Evolutionary conservation across 108 stramenopile species (phyloP).

Genomic region (Discostella stelligeroides): DNA sequence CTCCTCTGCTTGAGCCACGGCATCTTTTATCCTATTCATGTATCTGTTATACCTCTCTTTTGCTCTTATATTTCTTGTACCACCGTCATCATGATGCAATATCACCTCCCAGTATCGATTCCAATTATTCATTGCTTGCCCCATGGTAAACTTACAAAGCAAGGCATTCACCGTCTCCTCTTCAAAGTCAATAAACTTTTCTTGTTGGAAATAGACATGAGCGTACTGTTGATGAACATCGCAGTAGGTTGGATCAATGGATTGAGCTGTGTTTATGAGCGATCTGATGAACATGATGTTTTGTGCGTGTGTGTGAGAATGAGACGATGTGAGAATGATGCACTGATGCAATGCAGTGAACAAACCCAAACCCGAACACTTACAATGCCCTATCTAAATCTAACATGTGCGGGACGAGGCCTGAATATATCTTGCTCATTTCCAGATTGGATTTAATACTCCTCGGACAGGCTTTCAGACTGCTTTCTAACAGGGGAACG

Average conservation of each 20-base stretch:
- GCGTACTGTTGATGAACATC: slow-evolving; percentile 83
- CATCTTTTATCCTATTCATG: slow-evolving; percentile 44
- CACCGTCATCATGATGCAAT: slow-evolving; percentile 7
- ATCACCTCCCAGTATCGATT: slow-evolving; percentile 70
- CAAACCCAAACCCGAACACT: slow-evolving; percentile 10
- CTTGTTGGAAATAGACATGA: slow-evolving; percentile 70
- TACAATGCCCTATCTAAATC: slow-evolving; percentile 58
- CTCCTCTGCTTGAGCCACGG: slow-evolving; percentile 13
- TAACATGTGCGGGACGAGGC: slow-evolving; percentile 62
- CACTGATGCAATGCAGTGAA: slow-evolving; percentile 3
- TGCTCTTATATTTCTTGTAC: slow-evolving; percentile 13
- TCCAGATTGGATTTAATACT: slow-evolving; percentile 85
- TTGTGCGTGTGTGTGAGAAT: background rate
- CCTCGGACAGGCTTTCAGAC: slow-evolving; percentile 67
- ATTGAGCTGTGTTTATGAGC: slow-evolving; percentile 61
- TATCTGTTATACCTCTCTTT: slow-evolving; percentile 48
- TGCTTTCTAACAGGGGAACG: slow-evolving; percentile 59
- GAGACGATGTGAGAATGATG: background rate
- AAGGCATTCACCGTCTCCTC: slow-evolving; percentile 62
- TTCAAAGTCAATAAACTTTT: slow-evolving; percentile 60
- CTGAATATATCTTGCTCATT: slow-evolving; percentile 78
- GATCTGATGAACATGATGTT: slow-evolving; percentile 11
- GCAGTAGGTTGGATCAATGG: slow-evolving; percentile 79
- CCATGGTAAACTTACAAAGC: slow-evolving; percentile 75
- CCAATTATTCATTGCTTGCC: slow-evolving; percentile 70